phyloP scores from a whole-genome alignment of 176 grass and related monocot genomes.

The Chrysopogon serrulatus region DNA sequence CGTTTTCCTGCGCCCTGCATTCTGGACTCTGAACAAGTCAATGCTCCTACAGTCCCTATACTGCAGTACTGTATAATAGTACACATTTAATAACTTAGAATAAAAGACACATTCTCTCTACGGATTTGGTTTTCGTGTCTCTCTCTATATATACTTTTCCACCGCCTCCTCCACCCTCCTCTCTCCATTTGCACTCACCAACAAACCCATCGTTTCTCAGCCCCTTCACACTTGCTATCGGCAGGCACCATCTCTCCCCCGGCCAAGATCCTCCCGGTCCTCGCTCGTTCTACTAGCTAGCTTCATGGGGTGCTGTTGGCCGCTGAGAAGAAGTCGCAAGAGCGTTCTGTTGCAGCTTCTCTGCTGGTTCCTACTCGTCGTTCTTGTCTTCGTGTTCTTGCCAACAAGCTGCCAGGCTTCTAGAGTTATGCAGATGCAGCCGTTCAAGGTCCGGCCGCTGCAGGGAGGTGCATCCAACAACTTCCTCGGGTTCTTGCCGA shows the following conservation, averaged over 20 bases:
- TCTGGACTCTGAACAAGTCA: conserved; percentile 4
- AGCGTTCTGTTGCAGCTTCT: not conserved
- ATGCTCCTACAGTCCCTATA: conserved; percentile 21
- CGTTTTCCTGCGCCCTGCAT: not conserved
- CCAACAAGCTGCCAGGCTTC: conserved; percentile 50
- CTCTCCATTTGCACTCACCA: conserved; percentile 15
- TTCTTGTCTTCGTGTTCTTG: conserved; percentile 21
- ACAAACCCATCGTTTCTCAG: not conserved
- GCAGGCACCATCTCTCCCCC: not conserved
- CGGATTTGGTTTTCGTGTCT: not conserved
- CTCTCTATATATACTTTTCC: not conserved
- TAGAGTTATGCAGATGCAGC: conserved; percentile 55
- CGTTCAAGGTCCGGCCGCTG: conserved; percentile 52
- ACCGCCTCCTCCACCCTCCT: conserved; percentile 3
- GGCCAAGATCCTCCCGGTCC: too few species aligned
- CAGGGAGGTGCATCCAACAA: conserved; percentile 30
- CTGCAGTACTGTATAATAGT: too few species aligned
- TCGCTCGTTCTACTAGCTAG: not conserved
- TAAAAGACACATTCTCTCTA: conserved; percentile 2
- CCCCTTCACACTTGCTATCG: not conserved
- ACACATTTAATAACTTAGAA: not conserved
- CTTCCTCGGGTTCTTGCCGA: conserved; percentile 70
- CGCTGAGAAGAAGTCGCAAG: not conserved
- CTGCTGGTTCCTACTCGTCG: conserved; percentile 19
- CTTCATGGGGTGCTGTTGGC: not conserved